These are phyloP conservation scores for Blumeriella jaapii DNA, from an alignment of 2,329 filamentous ascomycete species.

Conservation along the genomic window DNA sequence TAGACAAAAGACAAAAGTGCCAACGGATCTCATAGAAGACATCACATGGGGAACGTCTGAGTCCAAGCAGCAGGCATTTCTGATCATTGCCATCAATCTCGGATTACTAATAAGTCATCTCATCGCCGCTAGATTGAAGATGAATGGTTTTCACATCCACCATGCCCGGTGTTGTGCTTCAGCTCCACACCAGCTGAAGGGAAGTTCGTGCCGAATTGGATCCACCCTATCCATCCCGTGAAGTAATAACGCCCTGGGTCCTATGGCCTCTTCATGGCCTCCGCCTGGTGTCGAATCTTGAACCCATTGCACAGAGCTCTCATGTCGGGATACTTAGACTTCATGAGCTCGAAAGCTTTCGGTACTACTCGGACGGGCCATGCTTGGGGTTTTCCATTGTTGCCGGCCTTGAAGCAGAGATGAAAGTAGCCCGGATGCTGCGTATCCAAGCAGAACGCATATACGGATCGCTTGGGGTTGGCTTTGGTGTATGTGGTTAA, in stretches of 20 bases:
- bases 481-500: constrained; percentile 90
- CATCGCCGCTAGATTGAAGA: no score
- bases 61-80: no score
- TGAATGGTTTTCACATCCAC: no score
- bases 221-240: neutral
- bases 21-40: no score
- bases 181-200: no score
- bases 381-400: constrained; percentile 57
- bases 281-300: constrained; percentile 40
- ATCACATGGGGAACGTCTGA: no score
- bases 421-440: constrained; percentile 91
- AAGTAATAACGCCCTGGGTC: neutral
- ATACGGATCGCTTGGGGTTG: constrained; percentile 86
- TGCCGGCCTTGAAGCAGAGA: constrained; percentile 90
- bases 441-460: constrained; percentile 89
- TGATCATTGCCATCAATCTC: no score
- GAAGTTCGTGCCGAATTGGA: no score
- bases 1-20: no score
- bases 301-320: constrained; percentile 92
- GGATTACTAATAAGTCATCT: no score
- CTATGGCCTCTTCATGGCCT: constrained; percentile 18
- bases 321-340: constrained; percentile 88
- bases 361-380: constrained; percentile 88
- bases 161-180: no score
- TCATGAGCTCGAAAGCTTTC: constrained; percentile 83